Evolutionary conservation across 345 rosid genomes (phyloP).

Genomic region (Eucalyptus sp.): DNA sequence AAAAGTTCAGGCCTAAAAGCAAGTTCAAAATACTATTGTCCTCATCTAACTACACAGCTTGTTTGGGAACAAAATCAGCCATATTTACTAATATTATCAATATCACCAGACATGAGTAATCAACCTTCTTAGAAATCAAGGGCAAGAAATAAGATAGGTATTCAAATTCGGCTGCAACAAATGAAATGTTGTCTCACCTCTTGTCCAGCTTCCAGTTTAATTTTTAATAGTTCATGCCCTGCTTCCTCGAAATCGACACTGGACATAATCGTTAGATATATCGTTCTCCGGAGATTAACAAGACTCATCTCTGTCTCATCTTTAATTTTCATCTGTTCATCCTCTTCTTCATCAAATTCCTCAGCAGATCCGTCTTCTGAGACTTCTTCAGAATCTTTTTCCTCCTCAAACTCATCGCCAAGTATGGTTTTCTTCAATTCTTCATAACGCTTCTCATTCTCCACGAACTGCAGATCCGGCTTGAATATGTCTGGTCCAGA

Average conservation of each 20-base stretch:
- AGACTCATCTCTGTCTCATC: constrained; percentile 96
- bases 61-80: too few species aligned
- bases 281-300: constrained; percentile 87
- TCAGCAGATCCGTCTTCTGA: constrained; percentile 49
- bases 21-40: too few species aligned
- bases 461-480: constrained; percentile 63
- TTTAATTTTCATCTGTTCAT: constrained; percentile 58
- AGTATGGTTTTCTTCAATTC: constrained; percentile 77
- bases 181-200: constrained; percentile 38
- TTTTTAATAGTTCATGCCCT: constrained; percentile 86
- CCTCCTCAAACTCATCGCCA: constrained; percentile 77
- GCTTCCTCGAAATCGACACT: constrained; percentile 98
- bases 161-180: too few species aligned
- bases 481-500: constrained; percentile 15
- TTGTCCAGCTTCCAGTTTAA: constrained; percentile 94
- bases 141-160: too few species aligned
- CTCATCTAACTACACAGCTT: too few species aligned
- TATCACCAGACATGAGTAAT: too few species aligned
- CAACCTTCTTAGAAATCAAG: too few species aligned
- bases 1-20: too few species aligned
- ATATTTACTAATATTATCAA: too few species aligned
- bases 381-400: constrained; percentile 58
- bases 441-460: constrained; percentile 81
- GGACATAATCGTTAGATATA: constrained; percentile 91
- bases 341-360: constrained; percentile 55